Evolutionary conservation across 768 basidiomycete genomes (phyloP).

Genomic region (Phaeolepiota aurea): DNA sequence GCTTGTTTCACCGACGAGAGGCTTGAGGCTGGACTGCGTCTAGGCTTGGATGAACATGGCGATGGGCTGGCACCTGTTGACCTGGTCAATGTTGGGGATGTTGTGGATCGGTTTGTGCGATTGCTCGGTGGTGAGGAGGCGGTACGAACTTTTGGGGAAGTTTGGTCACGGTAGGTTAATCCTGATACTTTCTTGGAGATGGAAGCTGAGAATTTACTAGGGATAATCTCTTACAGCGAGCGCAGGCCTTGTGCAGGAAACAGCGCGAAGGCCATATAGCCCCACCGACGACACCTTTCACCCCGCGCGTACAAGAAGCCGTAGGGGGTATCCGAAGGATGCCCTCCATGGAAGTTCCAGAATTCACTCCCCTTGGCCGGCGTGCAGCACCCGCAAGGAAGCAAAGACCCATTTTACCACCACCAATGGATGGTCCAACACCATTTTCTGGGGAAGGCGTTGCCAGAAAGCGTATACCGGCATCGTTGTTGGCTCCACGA

Average conservation of each 20-base stretch:
- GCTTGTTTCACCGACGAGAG: slow-evolving; percentile 71
- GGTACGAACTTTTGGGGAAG: slow-evolving; percentile 30
- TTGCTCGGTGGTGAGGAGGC: slow-evolving; percentile 37
- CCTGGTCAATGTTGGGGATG: slow-evolving; percentile 41
- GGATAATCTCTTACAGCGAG: slow-evolving; percentile 40
- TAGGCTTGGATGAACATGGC: slow-evolving; percentile 12
- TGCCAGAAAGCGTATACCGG: slow-evolving; percentile 21
- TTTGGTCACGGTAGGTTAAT: slow-evolving; percentile 49
- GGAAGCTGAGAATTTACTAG: slow-evolving; percentile 28
- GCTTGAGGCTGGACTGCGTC: slow-evolving; percentile 30
- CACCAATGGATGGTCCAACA: slow-evolving; percentile 14
- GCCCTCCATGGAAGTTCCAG: slow-evolving; percentile 34
- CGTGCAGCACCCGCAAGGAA: slow-evolving; percentile 19
- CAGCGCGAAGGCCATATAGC: slow-evolving; percentile 51
- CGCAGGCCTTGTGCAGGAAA: slow-evolving; percentile 48
- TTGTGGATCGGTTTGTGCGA: slow-evolving; percentile 51
- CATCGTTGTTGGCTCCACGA: slow-evolving; percentile 40
- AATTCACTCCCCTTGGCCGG: slow-evolving; percentile 41
- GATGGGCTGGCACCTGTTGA: slow-evolving; percentile 43
- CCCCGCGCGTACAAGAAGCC: slow-evolving; percentile 12
- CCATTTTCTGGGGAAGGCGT: slow-evolving; percentile 18
- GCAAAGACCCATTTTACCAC: slow-evolving; percentile 15
- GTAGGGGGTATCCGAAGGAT: slow-evolving; percentile 8
- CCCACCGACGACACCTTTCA: slow-evolving; percentile 39
- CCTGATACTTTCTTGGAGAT: too few species aligned